Evolutionary conservation across 2,329 filamentous ascomycete species (phyloP).

Genomic region (Aureobasidium zeae): DNA sequence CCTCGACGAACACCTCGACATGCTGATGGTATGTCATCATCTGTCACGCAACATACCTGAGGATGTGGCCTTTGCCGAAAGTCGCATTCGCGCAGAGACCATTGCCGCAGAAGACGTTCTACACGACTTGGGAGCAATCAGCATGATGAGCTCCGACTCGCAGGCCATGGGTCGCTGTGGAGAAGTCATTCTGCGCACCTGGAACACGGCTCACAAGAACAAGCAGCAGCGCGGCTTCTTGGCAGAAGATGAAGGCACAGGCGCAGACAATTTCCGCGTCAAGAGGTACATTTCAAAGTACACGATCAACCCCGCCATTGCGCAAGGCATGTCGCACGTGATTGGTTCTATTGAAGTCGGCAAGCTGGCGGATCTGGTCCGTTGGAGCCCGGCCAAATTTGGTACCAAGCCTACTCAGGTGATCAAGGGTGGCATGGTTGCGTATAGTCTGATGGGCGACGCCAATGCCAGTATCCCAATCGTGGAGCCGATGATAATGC

Average conservation of each 20-base stretch:
- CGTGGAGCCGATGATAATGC: slow-evolving; percentile 71
- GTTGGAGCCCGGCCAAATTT: slow-evolving; percentile 81
- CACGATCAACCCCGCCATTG: slow-evolving; percentile 85
- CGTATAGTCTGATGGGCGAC: slow-evolving; percentile 66
- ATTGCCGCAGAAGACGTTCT: slow-evolving; percentile 95
- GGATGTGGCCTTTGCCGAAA: slow-evolving; percentile 91
- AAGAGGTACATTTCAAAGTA: slow-evolving; percentile 94
- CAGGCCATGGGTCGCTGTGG: slow-evolving; percentile 96
- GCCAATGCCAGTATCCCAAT: slow-evolving; percentile 63
- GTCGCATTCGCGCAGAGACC: slow-evolving; percentile 86
- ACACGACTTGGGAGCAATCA: slow-evolving; percentile 88
- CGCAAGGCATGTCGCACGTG: slow-evolving; percentile 81
- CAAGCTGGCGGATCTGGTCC: slow-evolving; percentile 78
- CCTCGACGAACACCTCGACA: slow-evolving; percentile 91
- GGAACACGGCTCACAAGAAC: slow-evolving; percentile 98
- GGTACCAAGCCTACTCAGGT: slow-evolving; percentile 75
- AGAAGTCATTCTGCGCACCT: slow-evolving; percentile 85
- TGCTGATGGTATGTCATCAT: slow-evolving; percentile 98
- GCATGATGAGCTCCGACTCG: slow-evolving; percentile 93
- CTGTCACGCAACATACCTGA: slow-evolving; percentile 86
- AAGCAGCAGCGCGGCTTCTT: slow-evolving; percentile 72
- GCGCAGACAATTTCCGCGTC: slow-evolving; percentile 81
- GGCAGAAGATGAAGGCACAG: slow-evolving; percentile 67
- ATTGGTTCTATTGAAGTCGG: slow-evolving; percentile 82
- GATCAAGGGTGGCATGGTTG: slow-evolving; percentile 80